phyloP scores from a whole-genome alignment of 306 rosid genomes.

The Acacia acuminata region DNA sequence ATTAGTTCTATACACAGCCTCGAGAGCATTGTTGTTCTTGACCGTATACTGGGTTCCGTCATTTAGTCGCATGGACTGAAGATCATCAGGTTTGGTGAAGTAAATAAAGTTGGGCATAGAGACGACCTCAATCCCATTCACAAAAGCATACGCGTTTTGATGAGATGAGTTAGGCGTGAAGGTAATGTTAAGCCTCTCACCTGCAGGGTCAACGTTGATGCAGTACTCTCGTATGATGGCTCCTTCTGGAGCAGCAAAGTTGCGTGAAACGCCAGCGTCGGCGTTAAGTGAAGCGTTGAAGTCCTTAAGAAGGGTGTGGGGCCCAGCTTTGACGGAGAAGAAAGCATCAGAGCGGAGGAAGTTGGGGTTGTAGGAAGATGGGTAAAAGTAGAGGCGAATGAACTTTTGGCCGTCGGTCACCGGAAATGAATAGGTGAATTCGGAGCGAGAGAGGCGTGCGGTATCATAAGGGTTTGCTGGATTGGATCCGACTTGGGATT shows the following conservation, averaged over 20 bases:
- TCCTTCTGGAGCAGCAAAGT: too few relatives aligned
- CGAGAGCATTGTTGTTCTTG: neutral
- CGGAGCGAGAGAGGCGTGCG: neutral
- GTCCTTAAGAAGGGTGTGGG: slow-evolving; percentile 5
- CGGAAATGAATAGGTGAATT: neutral
- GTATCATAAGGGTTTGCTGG: neutral
- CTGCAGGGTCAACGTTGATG: slow-evolving; percentile 22
- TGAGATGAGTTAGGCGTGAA: neutral
- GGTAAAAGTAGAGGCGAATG: neutral
- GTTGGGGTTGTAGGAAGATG: neutral
- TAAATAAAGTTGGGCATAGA: neutral
- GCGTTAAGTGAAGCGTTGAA: slow-evolving; percentile 29
- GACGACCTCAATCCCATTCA: neutral
- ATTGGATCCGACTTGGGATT: neutral
- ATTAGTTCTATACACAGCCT: neutral
- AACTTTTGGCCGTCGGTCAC: neutral
- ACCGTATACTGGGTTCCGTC: neutral
- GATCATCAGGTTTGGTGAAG: neutral
- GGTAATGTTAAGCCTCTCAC: slow-evolving; percentile 34
- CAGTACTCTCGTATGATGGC: neutral
- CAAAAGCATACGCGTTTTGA: neutral
- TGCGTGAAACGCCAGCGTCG: neutral
- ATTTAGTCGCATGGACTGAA: neutral
- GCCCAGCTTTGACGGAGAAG: slow-evolving; percentile 39
- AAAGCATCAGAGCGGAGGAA: slow-evolving; percentile 9